phyloP scores from a whole-genome alignment of 805 yeast genomes.

The Pichia heedii region DNA sequence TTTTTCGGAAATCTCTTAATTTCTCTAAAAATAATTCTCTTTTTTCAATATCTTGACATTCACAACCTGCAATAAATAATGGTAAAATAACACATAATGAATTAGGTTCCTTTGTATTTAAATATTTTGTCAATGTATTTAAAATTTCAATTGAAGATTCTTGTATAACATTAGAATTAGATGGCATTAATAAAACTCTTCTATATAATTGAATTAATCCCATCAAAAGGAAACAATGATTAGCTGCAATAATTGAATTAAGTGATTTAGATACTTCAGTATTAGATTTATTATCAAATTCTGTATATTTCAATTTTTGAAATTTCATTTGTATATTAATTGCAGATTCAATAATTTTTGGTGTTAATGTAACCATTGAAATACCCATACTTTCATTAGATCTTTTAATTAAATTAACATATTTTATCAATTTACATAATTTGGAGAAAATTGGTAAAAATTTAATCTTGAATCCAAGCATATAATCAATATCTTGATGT shows the following conservation, averaged over 20 bases:
- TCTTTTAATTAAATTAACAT: constrained; percentile 16
- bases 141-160: constrained; percentile 36
- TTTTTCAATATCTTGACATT: constrained; percentile 31
- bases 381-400: constrained; percentile 2
- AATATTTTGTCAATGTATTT: constrained; percentile 27
- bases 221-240: constrained; percentile 42
- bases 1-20: constrained; percentile 32
- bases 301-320: constrained; percentile 20
- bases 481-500: constrained; percentile 44
- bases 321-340: constrained; percentile 30
- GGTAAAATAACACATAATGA: constrained; percentile 50
- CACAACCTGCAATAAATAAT: constrained; percentile 52
- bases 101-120: constrained; percentile 40
- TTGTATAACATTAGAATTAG: constrained; percentile 39
- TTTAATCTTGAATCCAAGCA: constrained; percentile 58
- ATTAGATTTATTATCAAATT: constrained; percentile 5
- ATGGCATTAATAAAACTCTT: constrained; percentile 41
- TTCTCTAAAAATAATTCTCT: constrained; percentile 32
- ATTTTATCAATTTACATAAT: constrained; percentile 33
- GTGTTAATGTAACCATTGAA: constrained; percentile 1
- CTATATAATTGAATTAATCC: constrained; percentile 50
- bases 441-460: constrained; percentile 51
- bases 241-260: constrained; percentile 34
- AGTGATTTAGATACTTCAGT: constrained; percentile 12
- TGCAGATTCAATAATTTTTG: constrained; percentile 27